Evolutionary conservation across 2,329 filamentous ascomycete genomes (phyloP), one percentile per base, ranked within the genome.

Genomic region (Sporothrix brasiliensis): DNA sequence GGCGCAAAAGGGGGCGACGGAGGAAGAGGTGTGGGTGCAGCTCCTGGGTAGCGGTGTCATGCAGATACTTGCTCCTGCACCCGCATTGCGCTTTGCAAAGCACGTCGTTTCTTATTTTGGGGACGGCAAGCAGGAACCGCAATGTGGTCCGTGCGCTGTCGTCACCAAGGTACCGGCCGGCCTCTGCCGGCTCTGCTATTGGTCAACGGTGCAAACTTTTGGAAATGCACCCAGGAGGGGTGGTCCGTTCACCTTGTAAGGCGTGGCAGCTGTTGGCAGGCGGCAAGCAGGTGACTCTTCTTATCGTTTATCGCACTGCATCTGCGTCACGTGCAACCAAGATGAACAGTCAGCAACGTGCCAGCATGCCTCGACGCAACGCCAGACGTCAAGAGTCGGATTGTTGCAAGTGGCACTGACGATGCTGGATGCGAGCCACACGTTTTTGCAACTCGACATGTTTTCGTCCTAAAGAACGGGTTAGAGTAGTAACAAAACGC

Each of bases 81-180:
- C 34, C 52, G 50, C 19, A 24, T 68, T 52, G 44, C 54, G 54
- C 53, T 52, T 52, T 47, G 66, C 16, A 30, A 47, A 39, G 66
- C 66, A 68, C 52, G 39, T 53, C 34, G 34, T 44, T 67, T 68
- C 53, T 58, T 30, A 54, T 63, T 54, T 69, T 24, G 34, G 39
- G 44, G 49, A 65, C 30, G 27, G 54, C 39, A 47, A 72, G 71
- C 69, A 72, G 67, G 71, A 47, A 34, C 60, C 69, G 27, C 14
- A 16, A 2, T 4, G 1, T 67, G 71, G 67, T 34, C 69, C 69
- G 66, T 69, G 69, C 67, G 13, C 47, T 1, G 4, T 56, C 34
- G 39, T 19, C 30, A 41, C 53, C 27, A 53, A 67, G 65, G 30
- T 67, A 53, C 50, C 50, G 44, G 63, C 24, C n/a, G 49, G 47